Evolutionary conservation across 2,329 filamentous ascomycete species (phyloP).

Genomic region (Cytospora mali): DNA sequence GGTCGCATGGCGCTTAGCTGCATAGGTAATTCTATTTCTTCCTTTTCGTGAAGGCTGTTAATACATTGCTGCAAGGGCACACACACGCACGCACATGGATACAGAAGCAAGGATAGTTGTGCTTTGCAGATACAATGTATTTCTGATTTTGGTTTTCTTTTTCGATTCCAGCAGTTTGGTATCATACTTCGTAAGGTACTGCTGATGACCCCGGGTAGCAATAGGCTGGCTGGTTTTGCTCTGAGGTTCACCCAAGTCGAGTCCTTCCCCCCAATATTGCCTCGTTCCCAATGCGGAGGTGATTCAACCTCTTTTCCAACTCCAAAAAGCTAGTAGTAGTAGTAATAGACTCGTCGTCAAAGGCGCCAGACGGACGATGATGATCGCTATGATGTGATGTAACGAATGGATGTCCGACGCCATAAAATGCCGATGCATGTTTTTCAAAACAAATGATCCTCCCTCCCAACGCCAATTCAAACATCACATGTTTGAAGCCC

Average conservation of each 20-base stretch:
- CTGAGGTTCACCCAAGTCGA: conserved; percentile 5
- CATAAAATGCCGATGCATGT: conserved; percentile 16
- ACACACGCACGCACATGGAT: neutral
- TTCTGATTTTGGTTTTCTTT: neutral
- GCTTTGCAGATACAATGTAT: conserved; percentile 1
- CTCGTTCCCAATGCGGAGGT: neutral
- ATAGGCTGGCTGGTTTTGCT: neutral
- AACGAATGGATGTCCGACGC: conserved; percentile 23
- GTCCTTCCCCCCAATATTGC: conserved; percentile 2
- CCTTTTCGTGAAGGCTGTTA: too few species aligned
- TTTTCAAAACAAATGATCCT: conserved; percentile 2
- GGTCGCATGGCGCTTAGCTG: neutral
- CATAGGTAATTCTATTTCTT: too few species aligned
- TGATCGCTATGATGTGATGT: conserved; percentile 7
- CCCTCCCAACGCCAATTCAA: conserved; percentile 7
- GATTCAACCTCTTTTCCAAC: neutral
- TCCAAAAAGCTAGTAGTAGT: conserved; percentile 1
- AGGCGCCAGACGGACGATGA: conserved; percentile 5
- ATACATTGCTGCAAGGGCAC: too few species aligned
- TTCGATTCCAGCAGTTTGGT: conserved; percentile 23
- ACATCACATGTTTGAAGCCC: conserved; percentile 5
- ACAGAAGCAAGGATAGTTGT: neutral
- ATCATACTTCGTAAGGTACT: conserved; percentile 27
- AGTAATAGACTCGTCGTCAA: conserved; percentile 10
- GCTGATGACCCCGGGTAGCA: conserved; percentile 19